These are phyloP conservation scores for Cornus controversa DNA, from an alignment of 148 eudicot species.

Conservation along the genomic window DNA sequence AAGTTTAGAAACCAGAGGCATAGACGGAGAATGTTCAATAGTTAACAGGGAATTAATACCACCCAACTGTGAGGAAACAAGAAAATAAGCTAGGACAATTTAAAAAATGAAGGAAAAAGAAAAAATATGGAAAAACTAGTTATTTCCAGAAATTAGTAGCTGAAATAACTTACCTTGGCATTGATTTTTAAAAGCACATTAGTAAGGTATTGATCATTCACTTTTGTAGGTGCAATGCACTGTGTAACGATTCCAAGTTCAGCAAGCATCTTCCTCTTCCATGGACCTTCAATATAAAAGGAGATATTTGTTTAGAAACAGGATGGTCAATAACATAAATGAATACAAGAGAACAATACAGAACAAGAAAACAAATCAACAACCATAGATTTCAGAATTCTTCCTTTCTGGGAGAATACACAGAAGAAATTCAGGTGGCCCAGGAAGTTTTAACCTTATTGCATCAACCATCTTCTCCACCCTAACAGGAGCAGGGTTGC, in stretches of 20 bases:
- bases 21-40: background rate
- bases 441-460: slow-evolving; percentile 29
- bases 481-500: slow-evolving; percentile 40
- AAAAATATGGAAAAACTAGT: too few relatives aligned
- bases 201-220: slow-evolving; percentile 79
- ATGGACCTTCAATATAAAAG: slow-evolving; percentile 46
- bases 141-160: background rate
- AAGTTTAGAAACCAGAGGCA: slow-evolving; percentile 19
- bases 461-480: slow-evolving; percentile 45
- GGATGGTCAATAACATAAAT: too few relatives aligned
- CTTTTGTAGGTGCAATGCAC: slow-evolving; percentile 60
- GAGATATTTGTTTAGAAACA: too few relatives aligned
- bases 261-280: slow-evolving; percentile 60
- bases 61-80: slow-evolving; percentile 22
- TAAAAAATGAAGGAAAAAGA: background rate
- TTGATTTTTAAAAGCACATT: slow-evolving; percentile 78
- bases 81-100: background rate
- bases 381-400: too few relatives aligned
- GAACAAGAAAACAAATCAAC: too few relatives aligned
- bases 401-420: too few relatives aligned
- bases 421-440: too few relatives aligned
- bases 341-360: too few relatives aligned
- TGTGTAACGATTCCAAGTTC: slow-evolving; percentile 65
- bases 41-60: slow-evolving; percentile 17
- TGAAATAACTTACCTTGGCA: slow-evolving; percentile 43